A percentile compares a stretch with the other conserved stretches of the same genome.
phyloP scores from a whole-genome alignment of 257 asterid species.

The Prunella vulgaris region DNA sequence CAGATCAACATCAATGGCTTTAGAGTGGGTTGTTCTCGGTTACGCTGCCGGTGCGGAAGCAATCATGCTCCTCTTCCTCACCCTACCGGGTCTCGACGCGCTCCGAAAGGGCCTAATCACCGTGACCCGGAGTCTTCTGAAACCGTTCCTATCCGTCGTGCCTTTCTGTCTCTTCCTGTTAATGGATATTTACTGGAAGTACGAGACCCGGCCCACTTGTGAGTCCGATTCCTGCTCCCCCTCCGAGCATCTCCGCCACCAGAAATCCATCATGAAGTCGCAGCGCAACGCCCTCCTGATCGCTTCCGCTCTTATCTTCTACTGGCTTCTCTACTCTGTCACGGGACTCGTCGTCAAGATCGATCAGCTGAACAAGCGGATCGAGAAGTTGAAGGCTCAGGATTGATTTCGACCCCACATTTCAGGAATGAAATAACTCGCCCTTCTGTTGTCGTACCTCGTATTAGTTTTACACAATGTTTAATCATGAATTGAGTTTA shows the following conservation, averaged over 20 bases:
- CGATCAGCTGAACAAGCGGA: slow-evolving; percentile 56
- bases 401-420: slow-evolving; percentile 31
- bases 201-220: slow-evolving; percentile 75
- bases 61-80: slow-evolving; percentile 83
- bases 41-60: slow-evolving; percentile 98
- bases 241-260: slow-evolving; percentile 84
- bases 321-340: slow-evolving; percentile 87
- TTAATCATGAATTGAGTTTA: slow-evolving; percentile 20
- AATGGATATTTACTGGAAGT: slow-evolving; percentile 95
- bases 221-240: slow-evolving; percentile 78
- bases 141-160: slow-evolving; percentile 73
- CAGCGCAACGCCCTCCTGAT: slow-evolving; percentile 87
- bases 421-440: not conserved
- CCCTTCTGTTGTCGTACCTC: slow-evolving; percentile 15
- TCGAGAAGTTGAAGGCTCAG: slow-evolving; percentile 70
- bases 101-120: slow-evolving; percentile 78
- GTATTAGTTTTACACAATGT: not conserved
- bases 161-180: slow-evolving; percentile 87
- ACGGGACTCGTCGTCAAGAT: slow-evolving; percentile 71
- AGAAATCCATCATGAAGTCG: slow-evolving; percentile 90
- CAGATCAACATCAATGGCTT: slow-evolving; percentile 54
- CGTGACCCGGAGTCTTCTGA: slow-evolving; percentile 72
- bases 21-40: slow-evolving; percentile 93
- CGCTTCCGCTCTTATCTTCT: slow-evolving; percentile 79
- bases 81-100: slow-evolving; percentile 82